Conservation (phyloP, 495 filamentous ascomycete genomes). For the Penicillium lagena region DNA sequence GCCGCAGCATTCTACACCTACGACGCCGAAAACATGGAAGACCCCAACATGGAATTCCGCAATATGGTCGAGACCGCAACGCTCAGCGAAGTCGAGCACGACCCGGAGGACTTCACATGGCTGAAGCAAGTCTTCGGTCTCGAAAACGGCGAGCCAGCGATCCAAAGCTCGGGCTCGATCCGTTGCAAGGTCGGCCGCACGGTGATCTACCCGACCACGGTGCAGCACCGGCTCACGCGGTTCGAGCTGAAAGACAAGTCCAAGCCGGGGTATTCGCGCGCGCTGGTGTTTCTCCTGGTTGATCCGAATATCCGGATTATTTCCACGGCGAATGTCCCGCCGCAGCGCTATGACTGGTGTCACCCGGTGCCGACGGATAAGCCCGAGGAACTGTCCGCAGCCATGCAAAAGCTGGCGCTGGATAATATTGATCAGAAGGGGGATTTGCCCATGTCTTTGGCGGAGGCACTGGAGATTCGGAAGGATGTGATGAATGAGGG, state of each 20-base stretch:
- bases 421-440: slow-evolving; percentile 25
- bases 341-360: slow-evolving; percentile 39
- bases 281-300: slow-evolving; percentile 47
- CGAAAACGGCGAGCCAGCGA: slow-evolving; percentile 17
- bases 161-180: slow-evolving; percentile 26
- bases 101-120: slow-evolving; percentile 19
- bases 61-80: slow-evolving; percentile 20
- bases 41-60: slow-evolving; percentile 15
- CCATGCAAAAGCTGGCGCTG: slow-evolving; percentile 18
- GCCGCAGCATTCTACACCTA: slow-evolving; percentile 21
- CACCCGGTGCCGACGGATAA: slow-evolving; percentile 9
- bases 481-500: slow-evolving; percentile 20
- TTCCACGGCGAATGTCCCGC: slow-evolving; percentile 50
- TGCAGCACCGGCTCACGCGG: slow-evolving; percentile 41
- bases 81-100: slow-evolving; percentile 24
- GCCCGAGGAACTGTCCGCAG: slow-evolving; percentile 1
- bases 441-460: slow-evolving; percentile 24
- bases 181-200: slow-evolving; percentile 11
- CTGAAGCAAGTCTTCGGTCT: slow-evolving; percentile 28
- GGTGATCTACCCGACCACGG: slow-evolving; percentile 27
- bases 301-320: slow-evolving; percentile 49
- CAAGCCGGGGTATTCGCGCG: slow-evolving; percentile 40
- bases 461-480: slow-evolving; percentile 25
- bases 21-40: slow-evolving; percentile 19
- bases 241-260: slow-evolving; percentile 41